Base-by-base conservation (phyloP, 2,329 filamentous ascomycete genomes). In the Tolypocladium guangdongense region DNA sequence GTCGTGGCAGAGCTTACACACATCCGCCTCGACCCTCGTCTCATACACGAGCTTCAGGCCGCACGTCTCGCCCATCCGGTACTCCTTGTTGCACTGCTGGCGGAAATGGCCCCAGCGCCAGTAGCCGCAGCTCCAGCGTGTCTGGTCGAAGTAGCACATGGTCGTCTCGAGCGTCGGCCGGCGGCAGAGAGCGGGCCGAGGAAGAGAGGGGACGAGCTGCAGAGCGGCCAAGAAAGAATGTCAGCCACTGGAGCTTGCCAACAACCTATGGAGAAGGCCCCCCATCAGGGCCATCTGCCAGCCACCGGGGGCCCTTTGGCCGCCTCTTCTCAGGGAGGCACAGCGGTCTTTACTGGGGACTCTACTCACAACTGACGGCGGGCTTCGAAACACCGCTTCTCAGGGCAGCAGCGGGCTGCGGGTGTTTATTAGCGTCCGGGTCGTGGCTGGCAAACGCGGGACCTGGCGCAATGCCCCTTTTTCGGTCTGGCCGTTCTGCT, bases 91-190 rank as follows among this genome's bases (percentile, higher is more conserved):
- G 79, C 92, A 97, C 68, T 95, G 91, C 71, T 91, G 82, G 60
- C 88, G 84, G 76, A 96, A 96, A 74, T 86, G 87, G 60, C 89
- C 88, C 91, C 91, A 97, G 71, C 90, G 90, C 86, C 87, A 96
- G 78, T 90, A 92, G 65, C 88, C 87, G 74, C 92, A 97, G 54
- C 71, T 71, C 80, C 88, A 96, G 62, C 83, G 81, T 69, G 86
- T 90, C 72, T 92, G 87, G 65, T 96, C 90, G 77, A 91, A 97
- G 78, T 93, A 96, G 76, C 92, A 96, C 92, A 97, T 96, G 62
- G 67, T 78, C 54, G 53, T 52, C 53, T 54, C 52, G 56, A 45
- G 55, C 53, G 43, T 43, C 38, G 50, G 50, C 53, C 45, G 55
- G 47, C 36, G 36, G 35, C 50, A 48, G 36, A 36, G 22, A 35